A percentile compares a stretch with the other conserved stretches of the same genome.
phyloP scores from a whole-genome alignment of 2,329 filamentous ascomycete species.

The Stagonosporopsis cucurbitacearum region DNA sequence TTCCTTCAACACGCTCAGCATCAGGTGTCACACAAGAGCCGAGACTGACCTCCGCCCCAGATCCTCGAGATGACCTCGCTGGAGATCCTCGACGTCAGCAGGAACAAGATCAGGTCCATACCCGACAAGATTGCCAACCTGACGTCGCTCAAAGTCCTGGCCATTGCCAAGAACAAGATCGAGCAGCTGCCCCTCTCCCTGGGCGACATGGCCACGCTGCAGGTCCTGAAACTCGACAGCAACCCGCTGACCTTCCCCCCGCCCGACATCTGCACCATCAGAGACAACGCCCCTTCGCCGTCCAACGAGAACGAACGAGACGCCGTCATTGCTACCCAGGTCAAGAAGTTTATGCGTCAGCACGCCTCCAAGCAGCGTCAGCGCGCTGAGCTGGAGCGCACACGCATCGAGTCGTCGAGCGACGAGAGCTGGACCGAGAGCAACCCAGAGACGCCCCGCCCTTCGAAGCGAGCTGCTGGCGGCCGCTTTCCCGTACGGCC shows the following conservation, averaged over 20 bases:
- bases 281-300: constrained; percentile 51
- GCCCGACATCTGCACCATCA: constrained; percentile 52
- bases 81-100: constrained; percentile 90
- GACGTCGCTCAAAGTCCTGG: constrained; percentile 85
- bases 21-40: neutral
- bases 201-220: constrained; percentile 87
- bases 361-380: constrained; percentile 46
- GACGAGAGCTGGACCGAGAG: constrained; percentile 66
- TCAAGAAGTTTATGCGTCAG: constrained; percentile 64
- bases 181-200: constrained; percentile 82
- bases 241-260: constrained; percentile 84
- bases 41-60: constrained; percentile 55
- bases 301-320: constrained; percentile 67
- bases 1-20: constrained; percentile 9
- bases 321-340: constrained; percentile 64
- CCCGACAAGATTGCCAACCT: constrained; percentile 81
- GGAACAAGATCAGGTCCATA: constrained; percentile 80
- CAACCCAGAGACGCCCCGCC: constrained; percentile 77
- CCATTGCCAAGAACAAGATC: constrained; percentile 85
- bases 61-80: constrained; percentile 84
- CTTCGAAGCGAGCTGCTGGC: constrained; percentile 62
- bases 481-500: constrained; percentile 71
- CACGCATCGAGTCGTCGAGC: constrained; percentile 54
- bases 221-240: constrained; percentile 87
- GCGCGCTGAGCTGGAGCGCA: constrained; percentile 39